Conservation (phyloP, 1,139 yeast species). For the Nakaseomyces sp. region DNA sequence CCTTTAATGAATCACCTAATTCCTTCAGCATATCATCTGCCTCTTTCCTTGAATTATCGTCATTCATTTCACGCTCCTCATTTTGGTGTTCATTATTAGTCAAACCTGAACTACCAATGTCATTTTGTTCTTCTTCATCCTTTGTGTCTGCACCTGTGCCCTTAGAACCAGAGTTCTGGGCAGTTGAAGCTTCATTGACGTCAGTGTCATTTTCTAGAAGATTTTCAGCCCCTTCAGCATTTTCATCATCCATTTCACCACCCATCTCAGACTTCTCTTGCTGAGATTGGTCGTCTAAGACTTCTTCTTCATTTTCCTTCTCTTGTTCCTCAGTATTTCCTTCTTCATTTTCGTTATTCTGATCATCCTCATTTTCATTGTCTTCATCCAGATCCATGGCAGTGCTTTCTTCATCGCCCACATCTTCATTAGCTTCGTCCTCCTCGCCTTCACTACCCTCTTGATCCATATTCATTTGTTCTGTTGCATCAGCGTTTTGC, state of each 20-base stretch:
- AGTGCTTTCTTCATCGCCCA: slow-evolving; percentile 27
- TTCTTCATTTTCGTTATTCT: slow-evolving; percentile 23
- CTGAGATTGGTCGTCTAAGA: slow-evolving; percentile 9
- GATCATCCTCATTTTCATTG: slow-evolving; percentile 30
- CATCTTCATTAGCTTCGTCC: slow-evolving; percentile 26
- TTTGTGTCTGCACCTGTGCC: slow-evolving; percentile 74
- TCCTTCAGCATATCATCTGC: slow-evolving; percentile 80
- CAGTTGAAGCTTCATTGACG: slow-evolving; percentile 58
- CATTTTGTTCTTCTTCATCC: slow-evolving; percentile 57
- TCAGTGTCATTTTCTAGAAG: slow-evolving; percentile 46
- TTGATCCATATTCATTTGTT: slow-evolving; percentile 26
- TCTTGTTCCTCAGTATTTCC: slow-evolving; percentile 27
- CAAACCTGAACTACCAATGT: slow-evolving; percentile 62
- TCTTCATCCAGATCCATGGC: slow-evolving; percentile 19
- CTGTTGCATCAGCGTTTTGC: slow-evolving; percentile 29
- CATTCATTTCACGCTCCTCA: slow-evolving; percentile 34
- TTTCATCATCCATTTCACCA: slow-evolving; percentile 29
- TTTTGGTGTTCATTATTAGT: slow-evolving; percentile 42
- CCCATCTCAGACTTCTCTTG: slow-evolving; percentile 17
- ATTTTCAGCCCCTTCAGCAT: slow-evolving; percentile 38
- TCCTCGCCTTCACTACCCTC: slow-evolving; percentile 23
- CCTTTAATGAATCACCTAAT: slow-evolving; percentile 83
- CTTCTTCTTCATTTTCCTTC: slow-evolving; percentile 27
- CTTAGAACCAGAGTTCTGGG: slow-evolving; percentile 61
- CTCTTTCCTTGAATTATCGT: slow-evolving; percentile 58